Base-by-base conservation (phyloP, 1,284 basidiomycete genomes). In the Phylloboletellus chloephorus region DNA sequence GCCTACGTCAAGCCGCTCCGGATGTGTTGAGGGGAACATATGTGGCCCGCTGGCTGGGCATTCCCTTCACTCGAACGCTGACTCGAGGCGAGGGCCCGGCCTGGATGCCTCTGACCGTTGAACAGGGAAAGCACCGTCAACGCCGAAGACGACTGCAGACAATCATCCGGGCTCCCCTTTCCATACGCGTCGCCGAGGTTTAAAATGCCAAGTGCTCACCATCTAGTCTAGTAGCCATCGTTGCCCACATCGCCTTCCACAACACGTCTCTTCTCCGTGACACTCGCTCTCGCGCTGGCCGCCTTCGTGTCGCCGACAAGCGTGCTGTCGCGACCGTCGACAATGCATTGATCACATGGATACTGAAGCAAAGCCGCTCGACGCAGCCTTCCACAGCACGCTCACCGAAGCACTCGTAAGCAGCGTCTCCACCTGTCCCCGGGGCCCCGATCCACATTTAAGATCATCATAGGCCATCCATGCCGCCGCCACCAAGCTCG, bases 261-360 rank as follows among this genome's bases (percentile, higher is more conserved):
- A 32, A 20, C 52, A 11, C 44, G 16, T 26, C 28, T 31, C 6
- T 49, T 36, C 7, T 39, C 45, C 12, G 31, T 49, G 20, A 29
- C 26, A 3, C 40, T 52, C 29, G 2, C 41, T 24, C 11, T 49
- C 30, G 51, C 41, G 3, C n/a, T 49, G 31, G 31, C 19, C 15
- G 28, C 36, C n/a, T 19, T 56, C 30, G 52, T 38, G 10, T 30
- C 25, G 17, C 49, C 48, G 1, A 30, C 25, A 49, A 35, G 33
- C 54, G 51, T 25, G 40, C 29, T 30, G 13, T 4, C 0, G 7
- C 6, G 4, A 2, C 20, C 20, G 20, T 52, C 7, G 9, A 22
- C 3, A 4, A 2, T 50, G 40, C 29, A 13, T 56, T 9, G 0
- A 29, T 3, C 0, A 0, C 0, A 1, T 55, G 10, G 3, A 1